Base-by-base conservation (phyloP, 2,329 filamentous ascomycete species). In the Colletotrichum zoysiae region DNA sequence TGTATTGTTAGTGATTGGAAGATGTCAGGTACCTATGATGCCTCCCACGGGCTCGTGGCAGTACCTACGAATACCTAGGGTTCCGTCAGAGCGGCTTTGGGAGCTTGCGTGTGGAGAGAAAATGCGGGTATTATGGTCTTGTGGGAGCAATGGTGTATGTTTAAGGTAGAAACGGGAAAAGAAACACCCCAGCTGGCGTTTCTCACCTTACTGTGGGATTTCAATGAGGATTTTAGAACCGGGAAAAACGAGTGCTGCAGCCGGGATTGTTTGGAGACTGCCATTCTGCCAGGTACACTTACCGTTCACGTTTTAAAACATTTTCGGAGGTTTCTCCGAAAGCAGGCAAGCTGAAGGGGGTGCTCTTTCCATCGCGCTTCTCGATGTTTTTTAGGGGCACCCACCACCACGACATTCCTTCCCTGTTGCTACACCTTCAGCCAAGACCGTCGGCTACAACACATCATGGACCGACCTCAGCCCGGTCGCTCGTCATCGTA, bases 51-150 rank as follows among this genome's bases (percentile, higher is more conserved):
- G 30, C 30, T 11, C 20, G 6, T 20, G 14, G 30, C 26, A 26
- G 35, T 48, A n/a, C n/a, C n/a, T n/a, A n/a, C n/a, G n/a, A n/a
- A n/a, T n/a, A n/a, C n/a, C n/a, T n/a, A 48, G 1, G 35, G 48
- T 38, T 53, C 46, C 46, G 40, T n/a, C 48, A 12, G 46, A 35
- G 60, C 60, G 60, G 60, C 26, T 40, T 63, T 63, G 46, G 23
- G 12, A 42, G 61, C 23, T 46, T 35, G 8, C 23, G 50, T 35
- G 35, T 64, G 61, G 61, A 38, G 26, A 56, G 7, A 20, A n/a
- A 18, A 23, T 18, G 20, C 18, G 18, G 16, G 5, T 20, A 23
- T 30, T 26, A 46, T 35, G 12, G n/a, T 16, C 44, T 30, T 33
- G 26, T 12, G 20, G n/a, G 8, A 12, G 20, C 46, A 55, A 35